These are phyloP conservation scores for Aspergillus indologenus DNA, from an alignment of 495 filamentous ascomycete species.

Conservation along the genomic window DNA sequence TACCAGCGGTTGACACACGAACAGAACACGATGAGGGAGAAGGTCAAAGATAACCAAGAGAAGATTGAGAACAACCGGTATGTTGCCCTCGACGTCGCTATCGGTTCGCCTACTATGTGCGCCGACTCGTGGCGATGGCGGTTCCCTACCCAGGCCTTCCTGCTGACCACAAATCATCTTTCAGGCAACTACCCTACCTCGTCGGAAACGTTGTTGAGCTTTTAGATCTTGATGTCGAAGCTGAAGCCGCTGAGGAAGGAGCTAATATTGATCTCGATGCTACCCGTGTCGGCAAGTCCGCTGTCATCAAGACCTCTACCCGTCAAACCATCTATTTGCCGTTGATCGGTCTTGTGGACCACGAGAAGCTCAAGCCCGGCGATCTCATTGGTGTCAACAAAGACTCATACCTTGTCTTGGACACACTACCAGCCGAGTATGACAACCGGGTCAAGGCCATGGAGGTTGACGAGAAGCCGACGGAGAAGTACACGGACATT, in stretches of 20 bases:
- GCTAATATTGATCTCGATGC: slow-evolving; percentile 98
- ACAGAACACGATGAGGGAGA: slow-evolving; percentile 90
- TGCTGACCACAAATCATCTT: slow-evolving; percentile 14
- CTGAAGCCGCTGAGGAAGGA: slow-evolving; percentile 92
- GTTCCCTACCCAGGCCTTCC: slow-evolving; percentile 9
- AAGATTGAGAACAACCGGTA: slow-evolving; percentile 99
- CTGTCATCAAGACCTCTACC: slow-evolving; percentile 99
- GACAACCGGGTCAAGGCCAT: slow-evolving; percentile 99
- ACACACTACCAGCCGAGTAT: slow-evolving; percentile 98
- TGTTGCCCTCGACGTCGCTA: slow-evolving; percentile 17
- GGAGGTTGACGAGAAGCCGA: slow-evolving; percentile 99
- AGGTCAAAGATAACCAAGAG: slow-evolving; percentile 97
- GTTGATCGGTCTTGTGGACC: slow-evolving; percentile 95
- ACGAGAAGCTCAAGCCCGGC: slow-evolving; percentile 85
- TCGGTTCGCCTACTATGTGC: slow-evolving; percentile 1
- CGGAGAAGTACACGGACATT: slow-evolving; percentile 98
- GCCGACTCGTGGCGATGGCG: background rate
- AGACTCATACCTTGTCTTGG: slow-evolving; percentile 97
- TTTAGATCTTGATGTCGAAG: slow-evolving; percentile 92
- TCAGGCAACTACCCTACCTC: slow-evolving; percentile 93
- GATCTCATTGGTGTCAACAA: slow-evolving; percentile 99
- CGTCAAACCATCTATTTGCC: slow-evolving; percentile 98
- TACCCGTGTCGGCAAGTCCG: slow-evolving; percentile 93
- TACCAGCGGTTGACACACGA: slow-evolving; percentile 91
- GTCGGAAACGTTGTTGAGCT: slow-evolving; percentile 98